Evolutionary conservation across 2,329 filamentous ascomycete species (phyloP), one percentile per base, ranked within the genome.

Genomic region (Ceratocystis cubensis): DNA sequence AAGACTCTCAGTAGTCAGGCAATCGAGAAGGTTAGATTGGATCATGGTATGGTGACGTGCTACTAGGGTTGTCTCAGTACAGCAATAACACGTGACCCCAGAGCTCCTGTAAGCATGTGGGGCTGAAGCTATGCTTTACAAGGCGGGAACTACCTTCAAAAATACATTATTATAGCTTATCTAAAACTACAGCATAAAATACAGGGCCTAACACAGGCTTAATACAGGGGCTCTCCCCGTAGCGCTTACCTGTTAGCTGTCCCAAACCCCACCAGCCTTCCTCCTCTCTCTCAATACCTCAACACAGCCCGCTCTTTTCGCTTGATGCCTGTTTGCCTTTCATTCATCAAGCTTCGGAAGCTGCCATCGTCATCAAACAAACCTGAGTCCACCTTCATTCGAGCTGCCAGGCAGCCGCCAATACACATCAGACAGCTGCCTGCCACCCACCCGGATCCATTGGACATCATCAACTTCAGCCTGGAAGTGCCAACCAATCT

Each of bases 1-100:
- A 67, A 46, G 10, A 3, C 50, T 20, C 48, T 44, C 44, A 65
- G 61, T 61, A 65, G 61, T 64, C 46, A 37, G 10, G 30, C 37
- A 41, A 41, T 41, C 10, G 10, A 13, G 10, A 41, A 41, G 37
- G 37, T 3, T 13, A 13, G 2, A 13, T 41, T 41, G 0, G 10
- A 13, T 41, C 37, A 41, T 4, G 10, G 37, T 41, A 5, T 25
- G 2, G 22, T 25, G 8, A 37, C 10, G 33, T 37, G 3, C 10
- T 8, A 37, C 33, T 37, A 37, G 33, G 33, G 33, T 37, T 37
- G 33, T 10, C 7, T 10, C 7, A 10, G 33, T 10, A 37, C 33
- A 15, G 3, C 37, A 41, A 41, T 15, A 15, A 2, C 37, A 41
- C 37, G 37, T 41, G 37, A 41, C 37, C 37, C 10, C 1, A 15